Conservation (phyloP, 2,329 filamentous ascomycete species). For the Nannizziopsis barbatae region DNA sequence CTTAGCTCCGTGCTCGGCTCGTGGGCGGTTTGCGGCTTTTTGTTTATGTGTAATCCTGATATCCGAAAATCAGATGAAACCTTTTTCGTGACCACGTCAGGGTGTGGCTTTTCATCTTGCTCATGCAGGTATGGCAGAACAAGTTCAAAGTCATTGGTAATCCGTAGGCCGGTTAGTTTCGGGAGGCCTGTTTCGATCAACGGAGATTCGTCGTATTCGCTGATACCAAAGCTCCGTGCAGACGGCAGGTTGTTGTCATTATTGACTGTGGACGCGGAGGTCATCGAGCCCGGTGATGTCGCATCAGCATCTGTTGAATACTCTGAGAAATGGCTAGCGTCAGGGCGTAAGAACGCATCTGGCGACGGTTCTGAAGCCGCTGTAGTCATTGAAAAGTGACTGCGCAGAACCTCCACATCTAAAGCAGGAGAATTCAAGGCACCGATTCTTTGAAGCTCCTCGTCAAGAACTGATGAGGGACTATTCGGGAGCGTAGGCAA, state of each 20-base stretch:
- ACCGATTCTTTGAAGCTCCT: constrained; percentile 19
- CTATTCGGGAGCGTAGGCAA: constrained; percentile 38
- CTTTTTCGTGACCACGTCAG: background rate
- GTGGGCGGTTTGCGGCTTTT: constrained; percentile 3
- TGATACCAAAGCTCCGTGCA: background rate
- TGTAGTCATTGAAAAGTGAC: constrained; percentile 35
- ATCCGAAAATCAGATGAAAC: constrained; percentile 3
- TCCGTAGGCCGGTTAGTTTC: background rate
- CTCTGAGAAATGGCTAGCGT: constrained; percentile 32
- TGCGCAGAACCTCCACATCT: constrained; percentile 27
- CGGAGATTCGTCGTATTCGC: background rate
- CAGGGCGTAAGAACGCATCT: constrained; percentile 17
- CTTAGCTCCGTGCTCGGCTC: background rate
- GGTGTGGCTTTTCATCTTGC: background rate
- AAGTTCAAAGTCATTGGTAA: background rate
- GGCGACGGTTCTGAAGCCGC: constrained; percentile 25
- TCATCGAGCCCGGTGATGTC: constrained; percentile 28
- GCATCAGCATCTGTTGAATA: constrained; percentile 32
- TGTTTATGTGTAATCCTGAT: constrained; percentile 6
- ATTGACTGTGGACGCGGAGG: constrained; percentile 27
- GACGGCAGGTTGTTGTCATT: constrained; percentile 11
- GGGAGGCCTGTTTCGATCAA: background rate
- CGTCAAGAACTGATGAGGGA: constrained; percentile 37
- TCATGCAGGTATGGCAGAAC: background rate
- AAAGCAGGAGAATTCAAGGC: constrained; percentile 15